These are phyloP conservation scores for Lactifluus hygrophoroides DNA, from an alignment of 768 basidiomycete genomes.

Conservation along the genomic window DNA sequence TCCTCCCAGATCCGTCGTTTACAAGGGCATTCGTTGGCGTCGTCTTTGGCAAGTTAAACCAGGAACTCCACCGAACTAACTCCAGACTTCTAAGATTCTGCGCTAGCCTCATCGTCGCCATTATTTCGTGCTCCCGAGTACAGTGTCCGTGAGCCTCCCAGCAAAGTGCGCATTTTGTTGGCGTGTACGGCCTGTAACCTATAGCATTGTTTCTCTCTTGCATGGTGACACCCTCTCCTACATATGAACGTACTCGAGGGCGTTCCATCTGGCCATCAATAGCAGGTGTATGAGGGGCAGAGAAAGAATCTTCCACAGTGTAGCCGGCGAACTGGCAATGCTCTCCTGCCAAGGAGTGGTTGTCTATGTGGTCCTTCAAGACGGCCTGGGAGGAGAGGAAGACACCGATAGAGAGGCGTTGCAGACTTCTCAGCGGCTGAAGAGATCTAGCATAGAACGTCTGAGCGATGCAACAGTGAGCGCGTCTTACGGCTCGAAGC, in stretches of 20 bases:
- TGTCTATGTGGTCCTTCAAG: slow-evolving; percentile 37
- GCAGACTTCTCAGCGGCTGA: slow-evolving; percentile 37
- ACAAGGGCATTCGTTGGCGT: background rate
- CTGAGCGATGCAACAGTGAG: slow-evolving; percentile 26
- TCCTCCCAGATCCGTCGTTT: background rate
- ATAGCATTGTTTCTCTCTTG: background rate
- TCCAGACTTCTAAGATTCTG: slow-evolving; percentile 17
- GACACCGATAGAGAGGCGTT: slow-evolving; percentile 49
- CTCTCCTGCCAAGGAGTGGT: slow-evolving; percentile 26
- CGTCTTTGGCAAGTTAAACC: slow-evolving; percentile 15
- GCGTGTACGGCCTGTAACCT: slow-evolving; percentile 13
- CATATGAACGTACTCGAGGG: slow-evolving; percentile 3
- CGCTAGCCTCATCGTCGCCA: slow-evolving; percentile 19
- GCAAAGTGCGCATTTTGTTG: slow-evolving; percentile 19
- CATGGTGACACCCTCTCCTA: background rate
- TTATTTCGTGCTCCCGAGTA: slow-evolving; percentile 17
- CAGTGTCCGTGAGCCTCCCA: slow-evolving; percentile 11
- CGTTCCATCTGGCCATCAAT: background rate
- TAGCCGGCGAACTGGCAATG: background rate
- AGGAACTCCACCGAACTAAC: slow-evolving; percentile 19
- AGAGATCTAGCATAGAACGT: slow-evolving; percentile 36
- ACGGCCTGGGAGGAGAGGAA: slow-evolving; percentile 50
- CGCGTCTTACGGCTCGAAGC: background rate
- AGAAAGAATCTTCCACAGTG: slow-evolving; percentile 8
- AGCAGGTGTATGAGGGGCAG: slow-evolving; percentile 15